Evolutionary conservation across 768 basidiomycete species (phyloP), one percentile per base, ranked within the genome.

Genomic region (Sutorius australiensis): DNA sequence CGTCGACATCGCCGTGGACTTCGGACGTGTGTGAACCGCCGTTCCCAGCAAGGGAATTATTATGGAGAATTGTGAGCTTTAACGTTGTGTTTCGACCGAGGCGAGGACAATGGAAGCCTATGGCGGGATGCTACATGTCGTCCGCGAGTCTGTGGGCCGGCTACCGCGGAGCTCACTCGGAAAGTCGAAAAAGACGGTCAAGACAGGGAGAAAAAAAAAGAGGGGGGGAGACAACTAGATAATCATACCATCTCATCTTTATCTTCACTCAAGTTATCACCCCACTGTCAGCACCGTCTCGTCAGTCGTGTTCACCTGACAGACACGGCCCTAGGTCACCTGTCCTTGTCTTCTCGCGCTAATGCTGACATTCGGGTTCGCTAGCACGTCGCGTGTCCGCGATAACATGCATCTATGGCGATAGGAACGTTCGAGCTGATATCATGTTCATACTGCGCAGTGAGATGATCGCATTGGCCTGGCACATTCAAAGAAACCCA

Each of bases 271-370:
- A 32, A 48, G n/a, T 40, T 40, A 60, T 63, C 61, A 46, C 60
- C 21, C 42, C 45, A n/a, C 27, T 24, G 24, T 24, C 24, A 4
- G 24, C 24, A 24, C 24, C 24, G 24, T 50, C 49, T 50, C 49
- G 60, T 50, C 44, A 55, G 14, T 37, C 16, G 13, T 56, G 57
- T 33, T 32, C 61, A 63, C 54, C 61, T 62, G 61, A 62, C 61
- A 24, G 51, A 42, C 52, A 51, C 40, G 17, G 36, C 46, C 6
- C 11, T 14, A 0, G 48, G 45, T 61, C 60, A 61, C 48, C 60
- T 62, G 60, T 24, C 44, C 38, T 16, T 19, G 17, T 33, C 36
- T 58, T 55, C 52, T 28, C 33, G 39, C 46, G 17, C 17, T 47
- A 44, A 43, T 40, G 19, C 27, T 30, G 21, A 47, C 40, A 12